Evolutionary conservation across 2,329 filamentous ascomycete species (phyloP).

Genomic region (Aspergillus japonicus): DNA sequence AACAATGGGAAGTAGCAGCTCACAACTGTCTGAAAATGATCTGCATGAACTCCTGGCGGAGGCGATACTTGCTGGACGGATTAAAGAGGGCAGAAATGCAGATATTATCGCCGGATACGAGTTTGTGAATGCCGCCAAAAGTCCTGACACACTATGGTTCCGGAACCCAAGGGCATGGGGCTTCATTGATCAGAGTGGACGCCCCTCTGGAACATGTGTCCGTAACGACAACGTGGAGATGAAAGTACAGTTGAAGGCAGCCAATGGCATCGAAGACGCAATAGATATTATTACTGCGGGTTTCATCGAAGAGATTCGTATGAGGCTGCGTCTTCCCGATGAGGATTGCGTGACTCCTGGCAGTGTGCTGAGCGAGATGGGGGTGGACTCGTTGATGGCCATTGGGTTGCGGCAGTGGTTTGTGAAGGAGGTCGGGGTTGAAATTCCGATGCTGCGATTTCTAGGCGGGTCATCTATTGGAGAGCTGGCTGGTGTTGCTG

Average conservation of each 20-base stretch:
- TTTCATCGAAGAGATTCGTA: slow-evolving; percentile 1
- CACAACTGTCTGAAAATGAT: slow-evolving; percentile 28
- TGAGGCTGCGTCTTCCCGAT: neutral
- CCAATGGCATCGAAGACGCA: neutral
- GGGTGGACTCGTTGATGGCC: slow-evolving; percentile 4
- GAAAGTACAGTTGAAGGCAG: neutral
- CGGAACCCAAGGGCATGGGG: slow-evolving; percentile 2
- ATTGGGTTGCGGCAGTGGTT: slow-evolving; percentile 4
- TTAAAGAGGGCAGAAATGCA: slow-evolving; percentile 10
- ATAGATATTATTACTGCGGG: neutral
- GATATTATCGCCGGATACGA: slow-evolving; percentile 7
- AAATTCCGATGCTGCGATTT: neutral
- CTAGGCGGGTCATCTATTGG: neutral
- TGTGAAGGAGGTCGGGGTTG: slow-evolving; percentile 1
- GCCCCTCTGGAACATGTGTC: neutral
- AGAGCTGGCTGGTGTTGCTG: neutral
- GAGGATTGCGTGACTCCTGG: neutral
- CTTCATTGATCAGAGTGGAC: neutral
- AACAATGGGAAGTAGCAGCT: neutral
- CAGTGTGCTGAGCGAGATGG: neutral
- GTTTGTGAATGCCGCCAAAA: neutral
- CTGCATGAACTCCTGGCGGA: slow-evolving; percentile 34
- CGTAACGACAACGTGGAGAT: neutral
- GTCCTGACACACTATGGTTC: neutral
- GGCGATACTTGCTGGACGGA: slow-evolving; percentile 25